Conservation (phyloP, 768 basidiomycete genomes). For the Epithele typhae region DNA sequence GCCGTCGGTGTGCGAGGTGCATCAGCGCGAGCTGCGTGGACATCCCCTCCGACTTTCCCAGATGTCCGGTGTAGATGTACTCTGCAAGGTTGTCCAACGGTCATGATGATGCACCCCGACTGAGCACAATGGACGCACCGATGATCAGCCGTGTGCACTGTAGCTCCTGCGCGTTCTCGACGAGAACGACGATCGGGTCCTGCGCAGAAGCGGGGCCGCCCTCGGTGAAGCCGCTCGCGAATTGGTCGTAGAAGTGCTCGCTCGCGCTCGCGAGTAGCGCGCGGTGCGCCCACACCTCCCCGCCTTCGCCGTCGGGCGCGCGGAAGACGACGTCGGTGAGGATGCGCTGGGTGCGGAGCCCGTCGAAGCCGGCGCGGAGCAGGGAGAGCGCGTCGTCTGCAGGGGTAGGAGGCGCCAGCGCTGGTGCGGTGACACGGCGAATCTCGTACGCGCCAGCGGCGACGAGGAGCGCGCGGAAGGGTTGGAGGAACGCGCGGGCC, state of each 20-base stretch:
- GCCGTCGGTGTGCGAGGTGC: slow-evolving; percentile 12
- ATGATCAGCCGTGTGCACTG: slow-evolving; percentile 17
- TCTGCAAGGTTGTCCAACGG: slow-evolving; percentile 21
- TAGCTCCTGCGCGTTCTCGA: slow-evolving; percentile 18
- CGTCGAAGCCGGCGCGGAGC: slow-evolving; percentile 28
- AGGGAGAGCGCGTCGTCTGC: slow-evolving; percentile 7
- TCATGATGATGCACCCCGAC: background rate
- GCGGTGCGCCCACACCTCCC: slow-evolving; percentile 35
- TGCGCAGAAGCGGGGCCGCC: slow-evolving; percentile 4
- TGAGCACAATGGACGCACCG: slow-evolving; percentile 22
- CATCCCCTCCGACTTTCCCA: slow-evolving; percentile 11
- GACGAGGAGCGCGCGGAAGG: slow-evolving; percentile 13
- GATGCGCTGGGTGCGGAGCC: slow-evolving; percentile 27
- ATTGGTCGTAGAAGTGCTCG: slow-evolving; percentile 28
- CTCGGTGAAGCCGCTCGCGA: slow-evolving; percentile 26
- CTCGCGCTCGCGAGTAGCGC: slow-evolving; percentile 32
- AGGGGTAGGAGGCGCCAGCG: slow-evolving; percentile 12
- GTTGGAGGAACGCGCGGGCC: slow-evolving; percentile 22
- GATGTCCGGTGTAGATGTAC: slow-evolving; percentile 28
- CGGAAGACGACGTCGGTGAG: slow-evolving; percentile 37
- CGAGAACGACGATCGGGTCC: slow-evolving; percentile 8
- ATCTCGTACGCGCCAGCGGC: slow-evolving; percentile 12
- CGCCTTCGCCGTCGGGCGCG: slow-evolving; percentile 2
- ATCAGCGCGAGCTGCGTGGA: slow-evolving; percentile 25
- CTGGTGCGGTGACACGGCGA: slow-evolving; percentile 9